Evolutionary conservation across 78 protist species (phyloP).

Genomic region (Anaeramoeba ignava): DNA sequence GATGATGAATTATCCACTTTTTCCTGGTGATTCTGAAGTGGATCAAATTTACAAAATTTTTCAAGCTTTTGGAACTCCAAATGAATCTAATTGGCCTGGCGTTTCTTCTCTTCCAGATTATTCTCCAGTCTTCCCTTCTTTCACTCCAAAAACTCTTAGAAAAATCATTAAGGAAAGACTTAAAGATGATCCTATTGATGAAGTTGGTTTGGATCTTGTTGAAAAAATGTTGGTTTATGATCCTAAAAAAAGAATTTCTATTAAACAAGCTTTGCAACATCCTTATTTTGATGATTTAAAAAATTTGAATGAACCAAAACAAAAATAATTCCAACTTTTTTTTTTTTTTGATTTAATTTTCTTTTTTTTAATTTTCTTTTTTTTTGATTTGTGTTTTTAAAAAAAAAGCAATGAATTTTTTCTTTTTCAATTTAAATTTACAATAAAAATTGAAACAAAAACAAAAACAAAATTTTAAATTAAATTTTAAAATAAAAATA

Average conservation of each 20-base stretch:
- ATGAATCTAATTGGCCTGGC: constrained; percentile 5
- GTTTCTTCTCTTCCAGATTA: no score
- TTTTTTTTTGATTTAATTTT: not conserved
- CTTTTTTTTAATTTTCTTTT: no score
- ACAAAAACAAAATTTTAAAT: no score
- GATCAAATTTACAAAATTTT: constrained; percentile 43
- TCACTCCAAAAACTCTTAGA: no score
- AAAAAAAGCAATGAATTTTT: no score
- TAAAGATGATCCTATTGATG: not conserved
- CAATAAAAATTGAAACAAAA: no score
- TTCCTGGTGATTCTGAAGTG: constrained; percentile 42
- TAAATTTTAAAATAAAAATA: no score
- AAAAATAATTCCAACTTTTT: not conserved
- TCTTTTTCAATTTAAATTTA: no score
- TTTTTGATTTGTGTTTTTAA: no score
- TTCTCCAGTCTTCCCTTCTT: no score
- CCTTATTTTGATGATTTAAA: constrained; percentile 67
- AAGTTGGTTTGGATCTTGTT: not conserved
- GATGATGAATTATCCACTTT: no score
- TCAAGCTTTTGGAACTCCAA: constrained; percentile 20
- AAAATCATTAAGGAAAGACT: no score
- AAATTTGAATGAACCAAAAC: not conserved
- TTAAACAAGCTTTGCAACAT: constrained; percentile 71
- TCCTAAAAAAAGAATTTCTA: constrained; percentile 74
- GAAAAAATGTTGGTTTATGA: constrained; percentile 64